Percentiles rank a stretch among this genome's conserved stretches.
phyloP scores from a whole-genome alignment of 2,329 filamentous ascomycete species.

The Fusarium citri region DNA sequence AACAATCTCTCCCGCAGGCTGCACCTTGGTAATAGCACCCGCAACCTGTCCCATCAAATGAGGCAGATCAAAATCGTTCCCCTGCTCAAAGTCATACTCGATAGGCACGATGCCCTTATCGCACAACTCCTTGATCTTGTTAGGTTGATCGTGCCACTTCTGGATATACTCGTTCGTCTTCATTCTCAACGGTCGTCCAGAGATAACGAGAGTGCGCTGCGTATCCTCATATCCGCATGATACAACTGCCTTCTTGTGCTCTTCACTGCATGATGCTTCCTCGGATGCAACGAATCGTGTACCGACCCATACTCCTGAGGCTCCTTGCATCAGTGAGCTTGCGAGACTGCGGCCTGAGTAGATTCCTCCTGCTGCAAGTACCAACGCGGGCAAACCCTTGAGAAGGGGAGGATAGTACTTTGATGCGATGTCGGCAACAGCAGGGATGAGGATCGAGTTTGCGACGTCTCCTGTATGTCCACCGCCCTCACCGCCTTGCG shows the following conservation, averaged over 20 bases:
- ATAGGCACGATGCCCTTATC: conserved; percentile 83
- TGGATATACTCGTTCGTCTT: conserved; percentile 86
- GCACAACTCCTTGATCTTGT: conserved; percentile 80
- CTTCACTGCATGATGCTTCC: conserved; percentile 83
- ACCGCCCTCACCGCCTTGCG: conserved; percentile 93
- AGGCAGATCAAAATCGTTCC: conserved; percentile 84
- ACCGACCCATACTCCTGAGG: conserved; percentile 91
- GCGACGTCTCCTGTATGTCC: conserved; percentile 92
- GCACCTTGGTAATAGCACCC: conserved; percentile 78
- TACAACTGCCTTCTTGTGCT: conserved; percentile 88
- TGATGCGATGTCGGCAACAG: conserved; percentile 84
- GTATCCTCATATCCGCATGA: conserved; percentile 84
- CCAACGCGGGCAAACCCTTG: conserved; percentile 76
- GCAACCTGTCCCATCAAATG: conserved; percentile 96
- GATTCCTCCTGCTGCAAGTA: conserved; percentile 91
- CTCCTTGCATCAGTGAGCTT: conserved; percentile 86
- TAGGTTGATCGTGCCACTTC: conserved; percentile 81
- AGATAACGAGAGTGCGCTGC: conserved; percentile 82
- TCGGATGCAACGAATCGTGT: conserved; percentile 87
- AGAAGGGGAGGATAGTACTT: conserved; percentile 77
- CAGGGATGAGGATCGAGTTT: conserved; percentile 86
- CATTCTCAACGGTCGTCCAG: conserved; percentile 83
- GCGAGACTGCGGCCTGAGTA: conserved; percentile 85
- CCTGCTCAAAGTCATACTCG: conserved; percentile 83
- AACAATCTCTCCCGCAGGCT: conserved; percentile 88